Base-by-base conservation (phyloP, 176 grass and related monocot genomes). In the Phoenix dactylifera region DNA sequence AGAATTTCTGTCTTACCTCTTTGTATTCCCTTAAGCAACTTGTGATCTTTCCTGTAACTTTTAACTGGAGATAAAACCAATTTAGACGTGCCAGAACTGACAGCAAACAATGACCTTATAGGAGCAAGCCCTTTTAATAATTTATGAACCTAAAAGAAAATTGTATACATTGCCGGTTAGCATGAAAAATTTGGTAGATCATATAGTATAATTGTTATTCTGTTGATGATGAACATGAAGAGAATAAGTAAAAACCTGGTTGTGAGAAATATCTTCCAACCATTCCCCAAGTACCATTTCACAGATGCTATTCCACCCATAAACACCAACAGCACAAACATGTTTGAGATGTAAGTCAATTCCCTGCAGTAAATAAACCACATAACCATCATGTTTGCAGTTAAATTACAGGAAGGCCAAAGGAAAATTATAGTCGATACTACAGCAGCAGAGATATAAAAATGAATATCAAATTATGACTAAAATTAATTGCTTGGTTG, bases 201-300 rank as follows among this genome's bases (percentile, higher is more conserved):
- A 55, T 39, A 19, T 1, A 35, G 12, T 9, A 52, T 19, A 17
- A 16, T 16, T 29, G 22, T n/a, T 39, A 22, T 32, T 35, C 24
- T 56, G 0, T 2, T 65, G 60, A 59, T 50, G 16, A 54, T 29
- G 16, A 50, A 23, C 29, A 26, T 58, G 30, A 23, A 62, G 49
- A 18, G 23, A 29, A 76, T 44, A 54, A 59, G 30, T 30, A 15
- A 68, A 16, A 68, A 98, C 93, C 93, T 98, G 93, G 60, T 98
- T 92, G 66, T 98, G 86, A 51, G 93, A 90, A 72, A 97, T 92
- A 56, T 97, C 93, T 71, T 97, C 93, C 65, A 97, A 79, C 93
- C 87, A 97, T 44, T 88, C 93, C 1, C 75, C 84, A 70, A 83
- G 69, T 75, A 97, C 73, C 64, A 76, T 85, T 73, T 92, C 93